These are phyloP conservation scores for Hypoxylon crocopeplum DNA, from an alignment of 495 filamentous ascomycete genomes.

Conservation along the genomic window DNA sequence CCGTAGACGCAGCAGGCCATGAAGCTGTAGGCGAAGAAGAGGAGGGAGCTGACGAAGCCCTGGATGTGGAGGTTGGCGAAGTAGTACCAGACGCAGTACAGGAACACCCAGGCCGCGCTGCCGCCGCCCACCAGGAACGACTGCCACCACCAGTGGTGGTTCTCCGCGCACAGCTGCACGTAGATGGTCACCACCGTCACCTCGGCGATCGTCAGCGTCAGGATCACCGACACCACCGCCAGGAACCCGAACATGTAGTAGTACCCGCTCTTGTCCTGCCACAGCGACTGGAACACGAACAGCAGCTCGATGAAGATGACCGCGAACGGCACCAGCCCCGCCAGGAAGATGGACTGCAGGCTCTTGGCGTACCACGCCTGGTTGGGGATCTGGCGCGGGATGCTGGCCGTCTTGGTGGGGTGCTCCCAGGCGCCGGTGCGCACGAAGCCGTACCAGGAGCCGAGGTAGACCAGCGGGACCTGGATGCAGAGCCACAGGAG, in stretches of 20 bases:
- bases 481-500: conserved; percentile 89
- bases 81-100: conserved; percentile 90
- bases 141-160: conserved; percentile 97
- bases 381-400: conserved; percentile 76
- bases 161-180: conserved; percentile 84
- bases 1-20: conserved; percentile 87
- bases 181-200: conserved; percentile 91
- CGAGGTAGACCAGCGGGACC: conserved; percentile 85
- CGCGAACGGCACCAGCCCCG: conserved; percentile 87
- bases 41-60: conserved; percentile 77
- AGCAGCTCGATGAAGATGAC: conserved; percentile 94
- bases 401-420: conserved; percentile 80
- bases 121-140: conserved; percentile 84
- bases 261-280: conserved; percentile 93
- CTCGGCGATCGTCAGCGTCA: conserved; percentile 82
- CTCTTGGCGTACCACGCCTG: conserved; percentile 82
- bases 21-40: conserved; percentile 86
- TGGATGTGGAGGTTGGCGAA: conserved; percentile 80
- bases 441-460: conserved; percentile 80
- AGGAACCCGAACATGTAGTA: conserved; percentile 96
- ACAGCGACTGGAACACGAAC: conserved; percentile 89
- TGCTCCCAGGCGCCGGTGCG: conserved; percentile 77
- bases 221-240: conserved; percentile 74
- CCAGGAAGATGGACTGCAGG: conserved; percentile 68
- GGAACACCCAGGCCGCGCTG: conserved; percentile 83